phyloP scores from a whole-genome alignment of 2,329 filamentous ascomycete genomes.

The Furcasterigmium furcatum region DNA sequence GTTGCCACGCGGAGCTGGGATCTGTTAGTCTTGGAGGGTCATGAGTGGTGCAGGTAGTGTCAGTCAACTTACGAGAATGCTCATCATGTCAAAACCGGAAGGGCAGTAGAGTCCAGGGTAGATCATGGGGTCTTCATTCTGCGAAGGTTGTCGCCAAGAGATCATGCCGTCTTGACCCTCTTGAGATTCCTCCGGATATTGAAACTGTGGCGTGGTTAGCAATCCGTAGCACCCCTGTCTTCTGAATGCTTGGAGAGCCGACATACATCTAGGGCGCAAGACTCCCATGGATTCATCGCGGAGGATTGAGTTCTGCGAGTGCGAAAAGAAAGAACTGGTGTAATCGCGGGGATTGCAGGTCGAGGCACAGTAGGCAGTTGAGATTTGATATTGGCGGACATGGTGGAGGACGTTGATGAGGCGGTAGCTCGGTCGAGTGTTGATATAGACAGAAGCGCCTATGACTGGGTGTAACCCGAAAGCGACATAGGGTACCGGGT shows the following conservation, averaged over 20 bases:
- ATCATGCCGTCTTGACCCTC: constrained; percentile 10
- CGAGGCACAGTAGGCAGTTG: background rate
- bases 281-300: constrained; percentile 30
- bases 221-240: no score
- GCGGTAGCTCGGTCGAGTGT: constrained; percentile 2
- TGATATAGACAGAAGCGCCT: background rate
- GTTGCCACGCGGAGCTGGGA: constrained; percentile 58
- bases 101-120: constrained; percentile 54
- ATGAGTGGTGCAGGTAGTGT: background rate
- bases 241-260: no score
- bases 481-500: no score
- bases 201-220: constrained; percentile 14
- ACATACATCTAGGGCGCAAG: constrained; percentile 27
- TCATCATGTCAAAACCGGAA: constrained; percentile 54
- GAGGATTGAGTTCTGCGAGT: constrained; percentile 5
- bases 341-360: constrained; percentile 5
- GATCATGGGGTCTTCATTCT: constrained; percentile 42
- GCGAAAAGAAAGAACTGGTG: constrained; percentile 8
- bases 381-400: background rate
- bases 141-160: constrained; percentile 5
- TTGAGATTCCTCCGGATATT: constrained; percentile 16
- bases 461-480: background rate
- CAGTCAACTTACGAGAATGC: constrained; percentile 42
- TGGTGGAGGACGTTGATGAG: constrained; percentile 1
- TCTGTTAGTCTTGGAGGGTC: constrained; percentile 9